Conservation (phyloP, 1,284 basidiomycete species). For the Singerocomus inundabilis region DNA sequence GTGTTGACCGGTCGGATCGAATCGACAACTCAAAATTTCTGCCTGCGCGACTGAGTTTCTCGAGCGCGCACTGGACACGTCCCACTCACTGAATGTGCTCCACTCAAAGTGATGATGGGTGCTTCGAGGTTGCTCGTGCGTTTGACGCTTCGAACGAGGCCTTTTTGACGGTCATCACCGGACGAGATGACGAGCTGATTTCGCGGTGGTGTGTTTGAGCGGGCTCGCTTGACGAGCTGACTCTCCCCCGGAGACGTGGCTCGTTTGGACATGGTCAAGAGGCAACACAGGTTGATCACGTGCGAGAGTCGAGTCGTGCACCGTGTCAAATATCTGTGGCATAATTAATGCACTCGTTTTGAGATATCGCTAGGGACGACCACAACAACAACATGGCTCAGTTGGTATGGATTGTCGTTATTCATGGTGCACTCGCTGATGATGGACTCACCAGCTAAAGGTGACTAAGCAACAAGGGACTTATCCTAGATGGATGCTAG, state of each 20-base stretch:
- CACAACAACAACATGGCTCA: no score
- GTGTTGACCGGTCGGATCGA: slow-evolving; percentile 80
- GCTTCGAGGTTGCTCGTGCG: slow-evolving; percentile 77
- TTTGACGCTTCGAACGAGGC: slow-evolving; percentile 72
- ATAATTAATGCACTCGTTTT: no score
- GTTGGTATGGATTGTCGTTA: no score
- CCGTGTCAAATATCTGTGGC: no score
- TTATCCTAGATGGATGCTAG: no score
- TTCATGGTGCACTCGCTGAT: no score
- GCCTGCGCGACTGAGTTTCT: slow-evolving; percentile 42
- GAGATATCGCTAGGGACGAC: no score
- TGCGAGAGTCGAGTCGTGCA: no score
- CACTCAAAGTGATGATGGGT: slow-evolving; percentile 76
- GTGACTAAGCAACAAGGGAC: no score
- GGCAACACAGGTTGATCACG: no score
- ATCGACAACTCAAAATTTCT: slow-evolving; percentile 77
- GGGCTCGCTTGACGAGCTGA: slow-evolving; percentile 63
- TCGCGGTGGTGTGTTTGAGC: slow-evolving; percentile 55
- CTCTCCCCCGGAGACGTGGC: slow-evolving; percentile 50
- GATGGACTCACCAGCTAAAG: no score
- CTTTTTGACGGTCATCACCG: slow-evolving; percentile 68
- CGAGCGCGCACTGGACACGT: not conserved
- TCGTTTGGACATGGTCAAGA: slow-evolving; percentile 73
- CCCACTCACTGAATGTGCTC: slow-evolving; percentile 64
- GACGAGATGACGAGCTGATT: slow-evolving; percentile 73